Conservation (phyloP, 1,139 yeast species). For the Yamadazyma pseudoaaseri region DNA sequence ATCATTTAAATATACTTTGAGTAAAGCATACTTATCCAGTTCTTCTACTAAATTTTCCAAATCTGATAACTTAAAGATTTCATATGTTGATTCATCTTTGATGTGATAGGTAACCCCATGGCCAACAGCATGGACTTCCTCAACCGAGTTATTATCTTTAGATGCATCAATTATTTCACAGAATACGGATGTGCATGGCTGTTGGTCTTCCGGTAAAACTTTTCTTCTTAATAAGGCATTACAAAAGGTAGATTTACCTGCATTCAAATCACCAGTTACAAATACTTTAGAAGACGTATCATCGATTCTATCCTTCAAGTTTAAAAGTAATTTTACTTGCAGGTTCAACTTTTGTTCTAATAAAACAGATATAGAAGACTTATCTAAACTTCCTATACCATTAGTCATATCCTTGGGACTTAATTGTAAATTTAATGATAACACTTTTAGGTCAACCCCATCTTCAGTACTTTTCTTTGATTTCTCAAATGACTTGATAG, state of each 20-base stretch:
- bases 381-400: constrained; percentile 56
- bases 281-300: constrained; percentile 92
- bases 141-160: constrained; percentile 67
- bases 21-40: constrained; percentile 66
- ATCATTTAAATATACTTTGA: constrained; percentile 83
- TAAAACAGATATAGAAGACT: constrained; percentile 61
- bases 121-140: constrained; percentile 93
- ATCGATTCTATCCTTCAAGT: constrained; percentile 79
- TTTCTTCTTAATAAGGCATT: constrained; percentile 80
- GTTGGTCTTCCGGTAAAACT: constrained; percentile 92
- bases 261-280: constrained; percentile 94
- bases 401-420: constrained; percentile 43
- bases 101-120: constrained; percentile 58
- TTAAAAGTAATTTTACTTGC: constrained; percentile 65
- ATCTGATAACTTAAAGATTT: constrained; percentile 49
- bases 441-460: constrained; percentile 44
- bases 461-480: constrained; percentile 18
- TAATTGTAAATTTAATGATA: constrained; percentile 62
- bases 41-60: constrained; percentile 72
- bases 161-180: constrained; percentile 88
- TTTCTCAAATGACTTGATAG: constrained; percentile 30
- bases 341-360: constrained; percentile 63
- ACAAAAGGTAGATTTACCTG: constrained; percentile 96
- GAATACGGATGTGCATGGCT: constrained; percentile 95
- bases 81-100: constrained; percentile 65